phyloP scores from a whole-genome alignment of 805 yeast genomes.

The Saccharomycopsis synnaedendra region DNA sequence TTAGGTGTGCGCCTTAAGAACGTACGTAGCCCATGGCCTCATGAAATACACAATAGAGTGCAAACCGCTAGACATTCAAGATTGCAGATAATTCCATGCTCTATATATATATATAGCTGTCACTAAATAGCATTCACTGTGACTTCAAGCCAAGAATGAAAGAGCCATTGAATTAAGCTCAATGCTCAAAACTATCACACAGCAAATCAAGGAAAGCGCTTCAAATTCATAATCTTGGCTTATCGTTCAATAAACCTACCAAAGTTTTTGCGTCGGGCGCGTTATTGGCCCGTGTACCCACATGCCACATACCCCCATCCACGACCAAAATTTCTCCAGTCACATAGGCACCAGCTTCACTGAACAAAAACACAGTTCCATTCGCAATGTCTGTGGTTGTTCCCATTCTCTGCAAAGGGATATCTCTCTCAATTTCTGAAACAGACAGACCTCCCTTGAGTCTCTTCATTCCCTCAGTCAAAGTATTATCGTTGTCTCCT shows the following conservation, averaged over 20 bases:
- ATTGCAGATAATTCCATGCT: no score
- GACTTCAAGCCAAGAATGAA: no score
- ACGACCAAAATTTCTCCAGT: slow-evolving; percentile 73
- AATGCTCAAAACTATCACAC: no score
- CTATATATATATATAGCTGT: no score
- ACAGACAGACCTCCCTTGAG: slow-evolving; percentile 31
- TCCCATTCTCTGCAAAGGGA: slow-evolving; percentile 35
- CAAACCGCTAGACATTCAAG: no score
- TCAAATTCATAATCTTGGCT: slow-evolving; percentile 25
- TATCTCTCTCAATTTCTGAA: slow-evolving; percentile 28
- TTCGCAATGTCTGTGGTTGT: slow-evolving; percentile 73
- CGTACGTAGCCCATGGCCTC: no score
- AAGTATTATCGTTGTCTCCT: slow-evolving; percentile 69
- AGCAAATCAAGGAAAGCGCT: no score
- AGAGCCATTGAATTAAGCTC: no score
- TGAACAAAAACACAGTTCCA: slow-evolving; percentile 72
- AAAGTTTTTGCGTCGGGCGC: slow-evolving; percentile 33
- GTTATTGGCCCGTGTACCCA: slow-evolving; percentile 34
- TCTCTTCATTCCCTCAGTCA: slow-evolving; percentile 78
- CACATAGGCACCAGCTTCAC: slow-evolving; percentile 70
- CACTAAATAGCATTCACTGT: no score
- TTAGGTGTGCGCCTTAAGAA: no score
- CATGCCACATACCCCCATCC: slow-evolving; percentile 89
- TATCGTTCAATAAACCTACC: slow-evolving; percentile 21
- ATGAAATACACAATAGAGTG: no score